Evolutionary conservation across 257 asterid species (phyloP), one percentile per base, ranked within the genome.

Genomic region (Osmanthus fragrans): DNA sequence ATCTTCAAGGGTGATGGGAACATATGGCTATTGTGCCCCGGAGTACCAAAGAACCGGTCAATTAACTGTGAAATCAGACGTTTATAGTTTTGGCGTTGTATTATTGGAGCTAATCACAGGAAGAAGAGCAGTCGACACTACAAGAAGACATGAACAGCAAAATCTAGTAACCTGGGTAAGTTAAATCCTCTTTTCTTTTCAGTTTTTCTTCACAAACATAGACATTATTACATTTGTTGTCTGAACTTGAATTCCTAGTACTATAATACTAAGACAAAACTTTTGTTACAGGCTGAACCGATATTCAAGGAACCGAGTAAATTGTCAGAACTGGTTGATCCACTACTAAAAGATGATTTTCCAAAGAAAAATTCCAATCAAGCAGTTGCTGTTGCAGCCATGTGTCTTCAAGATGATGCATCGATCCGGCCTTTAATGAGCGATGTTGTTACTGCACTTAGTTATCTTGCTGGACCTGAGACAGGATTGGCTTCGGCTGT

Each of bases 1-100:
- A 0, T 89, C 98, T 8, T 90, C 98, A 4, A 87, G 98, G 81
- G 97, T 94, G 7, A 94, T 94, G 98, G 98, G 97, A 30, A 94
- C 97, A 0, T 94, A 91, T 19, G 98, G 98, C 18, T 94, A 94
- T 42, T 94, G 98, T 67, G 97, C 98, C 0, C 98, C 98, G 0
- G 98, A 94, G 73, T 94, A 94, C 79, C 98, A 92, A 72, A 79
- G 87, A 80, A 94, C 99, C 0, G 99, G 99, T 0, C 97, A 92
- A 45, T 87, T 94, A 36, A 91, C 97, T 4, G 92, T 89, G 1
- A 94, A 92, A 45, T 91, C 97, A 0, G 97, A 92, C 33, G 91
- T 92, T 0, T 94, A 94, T 45, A 94, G 97, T 78, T 94, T 91
- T 16, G 98, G 98, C 3, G 97, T 94, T 68, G 97, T 94, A 73